Base-by-base conservation (phyloP, 306 rosid species). In the Sechiopsis laciniata region DNA sequence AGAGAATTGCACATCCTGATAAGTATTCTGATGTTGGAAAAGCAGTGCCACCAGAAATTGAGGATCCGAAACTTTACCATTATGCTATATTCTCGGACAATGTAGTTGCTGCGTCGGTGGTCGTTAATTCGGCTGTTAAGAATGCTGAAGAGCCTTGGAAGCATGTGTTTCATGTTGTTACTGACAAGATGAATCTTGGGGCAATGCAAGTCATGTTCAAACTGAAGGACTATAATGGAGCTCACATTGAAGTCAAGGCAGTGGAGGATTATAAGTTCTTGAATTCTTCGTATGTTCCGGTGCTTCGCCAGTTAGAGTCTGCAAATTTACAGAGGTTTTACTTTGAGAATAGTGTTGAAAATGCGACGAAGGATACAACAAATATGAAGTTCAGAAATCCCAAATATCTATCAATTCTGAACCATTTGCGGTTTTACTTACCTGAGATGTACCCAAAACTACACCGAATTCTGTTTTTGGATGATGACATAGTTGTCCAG, bases 111-210 rank as follows among this genome's bases (percentile, higher is more conserved):
- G 73, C 73, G 13, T 68, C 73, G 11, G 73, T 68, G 40, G 73
- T 68, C 19, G 73, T 68, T 68, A 68, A 68, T 68, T 68, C 73
- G 13, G 73, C 73, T 5, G 55, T 50, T 12, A 68, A 68, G 73
- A 68, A 68, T 68, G 73, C 73, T 7, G 20, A 68, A 46, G 73
- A 68, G 42, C 73, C 73, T 13, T 46, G 73, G 40, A 68, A 68
- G 35, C 73, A 68, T 68, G 73, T 68, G 32, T 68, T 68, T 48
- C 73, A 68, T 68, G 73, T 68, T 46, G 73, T 68, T 48, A 68
- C 73, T 21, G 73, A 68, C 73, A 68, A 68, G 73, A 68, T 68
- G 73, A 68, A 68, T 68, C 73, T 68, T 48, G 73, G 73, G 73
- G 73, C 73, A 68, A 68, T 68, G 73, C 73, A 68, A 68, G 73